Evolutionary conservation across 768 basidiomycete genomes (phyloP).

Genomic region (Candolleomyces aberdarensis): DNA sequence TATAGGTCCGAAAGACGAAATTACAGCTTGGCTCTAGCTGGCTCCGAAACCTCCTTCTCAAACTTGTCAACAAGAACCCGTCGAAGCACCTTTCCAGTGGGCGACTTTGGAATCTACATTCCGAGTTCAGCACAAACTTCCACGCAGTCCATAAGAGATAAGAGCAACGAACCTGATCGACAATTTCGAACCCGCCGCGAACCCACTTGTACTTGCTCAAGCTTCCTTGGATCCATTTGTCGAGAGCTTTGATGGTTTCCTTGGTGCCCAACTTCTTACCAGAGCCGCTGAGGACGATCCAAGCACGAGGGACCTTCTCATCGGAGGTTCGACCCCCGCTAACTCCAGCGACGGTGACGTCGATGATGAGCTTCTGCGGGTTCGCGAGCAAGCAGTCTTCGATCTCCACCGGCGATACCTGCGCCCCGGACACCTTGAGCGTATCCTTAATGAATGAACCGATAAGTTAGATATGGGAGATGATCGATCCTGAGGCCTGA

Average conservation of each 20-base stretch:
- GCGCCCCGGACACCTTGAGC: constrained; percentile 74
- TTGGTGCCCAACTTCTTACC: constrained; percentile 49
- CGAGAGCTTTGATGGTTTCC: constrained; percentile 43
- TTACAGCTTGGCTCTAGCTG: constrained; percentile 30
- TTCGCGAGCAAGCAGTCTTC: constrained; percentile 63
- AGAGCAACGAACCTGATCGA: constrained; percentile 51
- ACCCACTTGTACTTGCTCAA: constrained; percentile 78
- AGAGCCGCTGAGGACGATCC: constrained; percentile 61
- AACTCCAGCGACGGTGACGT: constrained; percentile 73
- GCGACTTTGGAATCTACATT: constrained; percentile 65
- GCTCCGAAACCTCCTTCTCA: constrained; percentile 34
- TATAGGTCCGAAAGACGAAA: not conserved
- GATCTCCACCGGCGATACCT: constrained; percentile 80
- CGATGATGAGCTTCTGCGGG: constrained; percentile 57
- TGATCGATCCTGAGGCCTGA: not conserved
- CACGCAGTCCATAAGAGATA: not conserved
- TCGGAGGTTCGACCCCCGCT: constrained; percentile 66
- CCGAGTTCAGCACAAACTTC: not conserved
- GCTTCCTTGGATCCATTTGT: constrained; percentile 58
- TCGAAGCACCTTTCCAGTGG: constrained; percentile 70
- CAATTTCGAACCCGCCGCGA: constrained; percentile 65
- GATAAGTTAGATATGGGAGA: not conserved
- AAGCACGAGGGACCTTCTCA: constrained; percentile 75
- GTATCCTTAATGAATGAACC: constrained; percentile 51
- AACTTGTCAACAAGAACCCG: constrained; percentile 58